phyloP scores from a whole-genome alignment of 345 rosid species.

The Syzygium jambos region DNA sequence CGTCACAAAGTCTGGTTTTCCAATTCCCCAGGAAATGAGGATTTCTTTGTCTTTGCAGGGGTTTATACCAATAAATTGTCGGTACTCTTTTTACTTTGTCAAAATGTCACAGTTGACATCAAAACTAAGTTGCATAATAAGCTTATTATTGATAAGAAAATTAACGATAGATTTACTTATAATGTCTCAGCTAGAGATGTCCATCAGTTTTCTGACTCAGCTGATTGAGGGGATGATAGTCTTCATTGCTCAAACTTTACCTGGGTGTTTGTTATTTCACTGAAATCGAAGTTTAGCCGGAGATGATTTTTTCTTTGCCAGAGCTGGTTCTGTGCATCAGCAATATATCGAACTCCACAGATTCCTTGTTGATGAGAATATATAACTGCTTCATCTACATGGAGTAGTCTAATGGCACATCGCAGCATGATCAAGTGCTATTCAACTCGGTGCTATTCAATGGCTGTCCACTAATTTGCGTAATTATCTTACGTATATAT shows the following conservation, averaged over 20 bases:
- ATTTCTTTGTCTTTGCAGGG: neutral
- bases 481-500: no score
- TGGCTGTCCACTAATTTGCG: neutral
- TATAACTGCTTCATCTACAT: neutral
- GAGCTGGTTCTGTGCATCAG: neutral
- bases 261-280: neutral
- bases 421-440: neutral
- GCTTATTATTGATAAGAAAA: neutral
- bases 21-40: neutral
- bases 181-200: neutral
- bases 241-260: neutral
- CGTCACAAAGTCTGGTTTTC: neutral
- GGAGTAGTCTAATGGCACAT: neutral
- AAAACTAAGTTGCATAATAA: neutral
- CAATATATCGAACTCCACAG: neutral
- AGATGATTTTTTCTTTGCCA: neutral
- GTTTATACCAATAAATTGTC: no score
- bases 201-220: neutral
- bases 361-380: neutral
- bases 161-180: neutral
- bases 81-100: no score
- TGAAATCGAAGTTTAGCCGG: neutral
- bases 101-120: no score
- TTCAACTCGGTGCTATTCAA: neutral
- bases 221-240: fast-evolving